Evolutionary conservation across 1,284 basidiomycete species (phyloP), one percentile per base, ranked within the genome.

Genomic region (Puccinia horiana): DNA sequence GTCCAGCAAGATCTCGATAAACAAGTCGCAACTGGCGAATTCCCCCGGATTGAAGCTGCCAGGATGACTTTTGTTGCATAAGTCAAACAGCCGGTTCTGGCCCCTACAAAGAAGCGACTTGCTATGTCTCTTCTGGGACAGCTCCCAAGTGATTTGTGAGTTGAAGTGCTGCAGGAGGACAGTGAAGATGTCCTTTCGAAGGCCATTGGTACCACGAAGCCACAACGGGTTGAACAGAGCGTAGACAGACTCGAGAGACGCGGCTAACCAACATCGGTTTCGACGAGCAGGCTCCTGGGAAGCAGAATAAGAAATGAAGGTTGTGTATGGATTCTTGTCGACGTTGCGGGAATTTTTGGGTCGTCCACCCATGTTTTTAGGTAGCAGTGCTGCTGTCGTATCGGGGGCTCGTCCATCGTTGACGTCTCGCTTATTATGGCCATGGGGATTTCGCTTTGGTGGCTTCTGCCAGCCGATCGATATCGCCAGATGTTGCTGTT

Each of bases 381-480:
- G n/a, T n/a, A n/a, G n/a, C n/a, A n/a, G 29, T 18, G 69, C 69
- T 6, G 40, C 69, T 23, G 69, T 72, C 4, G 67, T 70, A 35
- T 70, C 67, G 12, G 70, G 44, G 12, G 49, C 23, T 32, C 18
- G 14, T 16, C 70, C 70, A 52, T 73, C 47, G n/a, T 73, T 73
- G 20, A 32, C n/a, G n/a, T n/a, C n/a, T 1, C 12, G n/a, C n/a
- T n/a, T n/a, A n/a, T n/a, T n/a, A n/a, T n/a, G n/a, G n/a, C n/a
- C n/a, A n/a, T n/a, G n/a, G n/a, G n/a, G n/a, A n/a, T n/a, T n/a
- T n/a, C n/a, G 67, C 16, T 29, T 52, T 5, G 32, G 40, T 29
- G 20, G n/a, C 9, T 20, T 52, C n/a, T 5, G 44, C n/a, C 70
- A 73, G 8, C 70, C 70, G 11, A 52, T 26, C 2, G 44, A 32